Conservation (phyloP, 106 monocot genomes). For the Dioscorea dumetorum region DNA sequence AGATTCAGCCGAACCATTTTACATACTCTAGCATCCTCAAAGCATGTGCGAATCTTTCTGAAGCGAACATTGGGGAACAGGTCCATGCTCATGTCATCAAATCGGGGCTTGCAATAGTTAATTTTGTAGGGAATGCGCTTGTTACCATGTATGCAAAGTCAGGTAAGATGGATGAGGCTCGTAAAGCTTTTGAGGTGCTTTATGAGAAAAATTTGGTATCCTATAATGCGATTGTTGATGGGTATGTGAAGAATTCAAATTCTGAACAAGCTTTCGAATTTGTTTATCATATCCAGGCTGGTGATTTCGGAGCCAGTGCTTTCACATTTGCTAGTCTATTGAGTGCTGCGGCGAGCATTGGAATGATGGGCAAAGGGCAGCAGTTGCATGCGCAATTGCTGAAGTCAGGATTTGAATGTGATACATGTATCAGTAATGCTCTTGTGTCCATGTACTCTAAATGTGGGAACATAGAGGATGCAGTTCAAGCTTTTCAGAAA, state of each 20-base stretch:
- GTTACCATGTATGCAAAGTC: slow-evolving; percentile 52
- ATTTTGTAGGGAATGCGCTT: slow-evolving; percentile 56
- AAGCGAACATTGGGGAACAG: slow-evolving; percentile 35
- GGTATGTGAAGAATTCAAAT: slow-evolving; percentile 29
- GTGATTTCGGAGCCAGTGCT: slow-evolving; percentile 37
- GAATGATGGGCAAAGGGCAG: slow-evolving; percentile 53
- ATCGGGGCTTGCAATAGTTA: slow-evolving; percentile 32
- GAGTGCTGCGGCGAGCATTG: slow-evolving; percentile 63
- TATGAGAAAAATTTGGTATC: slow-evolving; percentile 60
- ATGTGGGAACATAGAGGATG: slow-evolving; percentile 69
- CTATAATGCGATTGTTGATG: slow-evolving; percentile 48
- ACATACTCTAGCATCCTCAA: slow-evolving; percentile 69
- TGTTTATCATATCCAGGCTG: slow-evolving; percentile 18
- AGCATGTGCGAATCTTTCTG: slow-evolving; percentile 51
- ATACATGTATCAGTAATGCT: slow-evolving; percentile 49
- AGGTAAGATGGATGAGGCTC: slow-evolving; percentile 68
- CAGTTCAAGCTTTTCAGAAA: slow-evolving; percentile 35
- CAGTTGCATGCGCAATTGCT: slow-evolving; percentile 49
- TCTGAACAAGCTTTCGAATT: slow-evolving; percentile 36
- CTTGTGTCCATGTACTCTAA: slow-evolving; percentile 83
- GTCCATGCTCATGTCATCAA: slow-evolving; percentile 52
- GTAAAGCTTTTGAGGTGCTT: slow-evolving; percentile 57
- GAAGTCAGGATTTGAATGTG: slow-evolving; percentile 46
- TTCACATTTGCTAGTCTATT: slow-evolving; percentile 79
- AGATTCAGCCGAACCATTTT: slow-evolving; percentile 51